Conservation (phyloP, 306 rosid species). For the Geum urbanum region DNA sequence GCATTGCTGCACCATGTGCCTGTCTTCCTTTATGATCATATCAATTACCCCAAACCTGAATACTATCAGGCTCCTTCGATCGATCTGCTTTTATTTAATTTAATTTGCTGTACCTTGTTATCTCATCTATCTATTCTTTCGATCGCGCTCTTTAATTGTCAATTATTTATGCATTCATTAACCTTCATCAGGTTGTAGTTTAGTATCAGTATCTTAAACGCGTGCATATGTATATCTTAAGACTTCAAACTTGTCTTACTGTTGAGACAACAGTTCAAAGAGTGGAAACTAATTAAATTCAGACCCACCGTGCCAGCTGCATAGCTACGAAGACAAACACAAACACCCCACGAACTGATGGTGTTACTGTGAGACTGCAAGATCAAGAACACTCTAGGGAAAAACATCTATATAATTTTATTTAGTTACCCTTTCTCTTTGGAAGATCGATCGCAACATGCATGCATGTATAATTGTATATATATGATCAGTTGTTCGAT, state of each 20-base stretch:
- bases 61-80: neutral
- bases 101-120: too few species aligned
- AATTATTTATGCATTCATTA: too few species aligned
- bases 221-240: too few species aligned
- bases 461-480: too few species aligned
- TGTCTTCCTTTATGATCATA: neutral
- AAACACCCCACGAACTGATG: conserved; percentile 21
- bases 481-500: neutral
- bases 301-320: conserved; percentile 13
- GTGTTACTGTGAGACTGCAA: conserved; percentile 24
- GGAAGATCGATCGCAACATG: neutral
- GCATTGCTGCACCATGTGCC: neutral
- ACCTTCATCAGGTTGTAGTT: too few species aligned
- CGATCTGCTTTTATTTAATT: too few species aligned
- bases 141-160: too few species aligned
- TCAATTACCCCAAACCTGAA: neutral
- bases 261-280: conserved; percentile 4
- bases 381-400: conserved; percentile 14
- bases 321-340: conserved; percentile 17
- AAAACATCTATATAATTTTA: neutral
- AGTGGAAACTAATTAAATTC: conserved; percentile 3
- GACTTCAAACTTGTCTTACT: neutral
- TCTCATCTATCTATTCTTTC: too few species aligned
- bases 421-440: neutral
- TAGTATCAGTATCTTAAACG: too few species aligned